A percentile compares a stretch with the other conserved stretches of the same genome.
Conservation (phyloP, 108 stramenopile genomes). For the Discostella pseudostelligera region DNA sequence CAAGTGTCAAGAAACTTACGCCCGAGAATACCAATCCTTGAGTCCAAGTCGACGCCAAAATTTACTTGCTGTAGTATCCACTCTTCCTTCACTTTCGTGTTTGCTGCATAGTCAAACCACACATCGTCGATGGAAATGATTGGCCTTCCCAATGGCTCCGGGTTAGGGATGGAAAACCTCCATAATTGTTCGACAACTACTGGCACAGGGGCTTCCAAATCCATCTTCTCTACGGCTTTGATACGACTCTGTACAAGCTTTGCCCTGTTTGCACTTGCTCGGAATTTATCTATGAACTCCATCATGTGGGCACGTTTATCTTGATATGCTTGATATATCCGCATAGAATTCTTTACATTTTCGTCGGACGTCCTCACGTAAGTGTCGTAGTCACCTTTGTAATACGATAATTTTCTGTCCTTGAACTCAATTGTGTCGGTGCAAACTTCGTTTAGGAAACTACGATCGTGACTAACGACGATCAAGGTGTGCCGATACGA, state of each 20-base stretch:
- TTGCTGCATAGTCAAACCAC: slow-evolving; percentile 89
- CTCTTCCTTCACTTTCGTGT: slow-evolving; percentile 58
- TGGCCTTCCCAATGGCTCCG: slow-evolving; percentile 89
- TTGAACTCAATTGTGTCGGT: slow-evolving; percentile 91
- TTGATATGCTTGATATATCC: slow-evolving; percentile 91
- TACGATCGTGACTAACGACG: slow-evolving; percentile 94
- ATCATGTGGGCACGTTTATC: slow-evolving; percentile 96
- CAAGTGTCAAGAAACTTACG: background rate
- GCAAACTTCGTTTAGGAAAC: slow-evolving; percentile 93
- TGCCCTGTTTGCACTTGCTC: slow-evolving; percentile 94
- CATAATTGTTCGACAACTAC: slow-evolving; percentile 73
- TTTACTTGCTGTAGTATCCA: slow-evolving; percentile 91
- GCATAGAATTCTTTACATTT: slow-evolving; percentile 75
- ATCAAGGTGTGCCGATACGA: slow-evolving; percentile 89
- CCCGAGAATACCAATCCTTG: slow-evolving; percentile 84
- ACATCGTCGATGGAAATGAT: slow-evolving; percentile 96
- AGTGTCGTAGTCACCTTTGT: slow-evolving; percentile 95
- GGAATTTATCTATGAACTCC: slow-evolving; percentile 98
- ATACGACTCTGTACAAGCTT: slow-evolving; percentile 96
- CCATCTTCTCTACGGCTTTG: slow-evolving; percentile 97
- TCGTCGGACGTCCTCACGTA: slow-evolving; percentile 89
- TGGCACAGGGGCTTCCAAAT: slow-evolving; percentile 84
- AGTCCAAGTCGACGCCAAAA: slow-evolving; percentile 90
- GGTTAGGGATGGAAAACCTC: slow-evolving; percentile 90
- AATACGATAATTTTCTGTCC: slow-evolving; percentile 81